These are phyloP conservation scores for Pisolithus orientalis DNA, from an alignment of 768 basidiomycete genomes.

Conservation along the genomic window DNA sequence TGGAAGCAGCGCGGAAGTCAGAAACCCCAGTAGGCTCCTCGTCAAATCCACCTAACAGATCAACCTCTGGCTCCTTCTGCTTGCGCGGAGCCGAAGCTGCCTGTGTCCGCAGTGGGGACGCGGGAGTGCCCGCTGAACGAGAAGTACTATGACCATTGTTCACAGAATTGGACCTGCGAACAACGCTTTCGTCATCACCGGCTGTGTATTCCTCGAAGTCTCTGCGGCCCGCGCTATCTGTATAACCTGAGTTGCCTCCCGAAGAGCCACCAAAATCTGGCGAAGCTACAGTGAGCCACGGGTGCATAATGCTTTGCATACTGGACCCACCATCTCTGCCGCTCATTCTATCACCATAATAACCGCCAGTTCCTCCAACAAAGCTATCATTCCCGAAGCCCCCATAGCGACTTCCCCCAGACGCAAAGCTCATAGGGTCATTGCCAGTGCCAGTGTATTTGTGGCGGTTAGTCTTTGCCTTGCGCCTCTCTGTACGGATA, in stretches of 20 bases:
- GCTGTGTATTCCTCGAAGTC: constrained; percentile 95
- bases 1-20: constrained; percentile 5
- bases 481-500: constrained; percentile 83
- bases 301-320: constrained; percentile 1
- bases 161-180: constrained; percentile 34
- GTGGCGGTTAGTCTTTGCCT: constrained; percentile 84
- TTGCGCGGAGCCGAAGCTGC: constrained; percentile 28
- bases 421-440: constrained; percentile 64
- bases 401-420: constrained; percentile 55
- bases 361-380: constrained; percentile 28
- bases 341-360: constrained; percentile 40
- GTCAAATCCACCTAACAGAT: constrained; percentile 73
- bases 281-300: constrained; percentile 12
- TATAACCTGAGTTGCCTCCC: constrained; percentile 48
- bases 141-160: constrained; percentile 21
- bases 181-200: constrained; percentile 75
- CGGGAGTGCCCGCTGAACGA: constrained; percentile 28
- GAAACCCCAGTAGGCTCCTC: constrained; percentile 41
- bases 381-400: constrained; percentile 61
- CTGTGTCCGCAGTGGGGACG: constrained; percentile 34
- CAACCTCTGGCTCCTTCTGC: constrained; percentile 48
- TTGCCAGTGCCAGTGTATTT: constrained; percentile 89
- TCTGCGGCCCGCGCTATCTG: constrained; percentile 48
- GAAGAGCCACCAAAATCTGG: constrained; percentile 32
- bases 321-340: constrained; percentile 33